Evolutionary conservation across 768 basidiomycete genomes (phyloP).

Genomic region (Megacollybia marginata): DNA sequence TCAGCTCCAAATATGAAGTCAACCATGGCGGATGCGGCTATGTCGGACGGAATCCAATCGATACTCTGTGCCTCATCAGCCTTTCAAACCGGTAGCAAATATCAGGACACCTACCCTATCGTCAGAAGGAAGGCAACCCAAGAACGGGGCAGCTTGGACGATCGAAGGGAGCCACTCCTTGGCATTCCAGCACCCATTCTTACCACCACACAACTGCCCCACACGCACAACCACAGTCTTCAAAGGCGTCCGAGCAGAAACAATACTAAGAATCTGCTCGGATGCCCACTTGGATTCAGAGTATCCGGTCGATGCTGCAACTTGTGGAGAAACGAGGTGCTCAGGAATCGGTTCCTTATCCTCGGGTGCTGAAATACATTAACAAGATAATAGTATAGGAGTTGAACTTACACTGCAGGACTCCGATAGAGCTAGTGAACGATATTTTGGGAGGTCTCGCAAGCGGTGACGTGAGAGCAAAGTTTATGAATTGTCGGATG

Average conservation of each 20-base stretch:
- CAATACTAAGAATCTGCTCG: conserved; percentile 20
- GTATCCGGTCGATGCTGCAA: conserved; percentile 31
- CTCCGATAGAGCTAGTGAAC: conserved; percentile 17
- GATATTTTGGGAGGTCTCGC: neutral
- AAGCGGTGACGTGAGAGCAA: conserved; percentile 16
- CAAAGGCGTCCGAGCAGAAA: conserved; percentile 11
- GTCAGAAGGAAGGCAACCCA: conserved; percentile 21
- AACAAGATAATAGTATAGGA: neutral
- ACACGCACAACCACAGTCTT: conserved; percentile 31
- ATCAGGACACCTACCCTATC: conserved; percentile 22
- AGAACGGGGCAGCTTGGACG: conserved; percentile 23
- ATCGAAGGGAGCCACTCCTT: conserved; percentile 42
- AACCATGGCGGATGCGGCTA: neutral
- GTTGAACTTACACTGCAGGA: conserved; percentile 12
- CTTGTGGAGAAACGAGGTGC: conserved; percentile 5
- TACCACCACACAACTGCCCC: conserved; percentile 38
- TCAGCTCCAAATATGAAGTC: neutral
- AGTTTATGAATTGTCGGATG: conserved; percentile 37
- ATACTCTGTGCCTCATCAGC: neutral
- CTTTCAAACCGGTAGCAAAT: neutral
- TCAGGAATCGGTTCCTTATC: conserved; percentile 1
- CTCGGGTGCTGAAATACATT: neutral
- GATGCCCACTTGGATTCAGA: conserved; percentile 38
- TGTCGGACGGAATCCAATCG: neutral
- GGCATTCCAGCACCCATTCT: conserved; percentile 34